phyloP scores from a whole-genome alignment of 2,329 filamentous ascomycete species.

The Hymenoscyphus infarciens region DNA sequence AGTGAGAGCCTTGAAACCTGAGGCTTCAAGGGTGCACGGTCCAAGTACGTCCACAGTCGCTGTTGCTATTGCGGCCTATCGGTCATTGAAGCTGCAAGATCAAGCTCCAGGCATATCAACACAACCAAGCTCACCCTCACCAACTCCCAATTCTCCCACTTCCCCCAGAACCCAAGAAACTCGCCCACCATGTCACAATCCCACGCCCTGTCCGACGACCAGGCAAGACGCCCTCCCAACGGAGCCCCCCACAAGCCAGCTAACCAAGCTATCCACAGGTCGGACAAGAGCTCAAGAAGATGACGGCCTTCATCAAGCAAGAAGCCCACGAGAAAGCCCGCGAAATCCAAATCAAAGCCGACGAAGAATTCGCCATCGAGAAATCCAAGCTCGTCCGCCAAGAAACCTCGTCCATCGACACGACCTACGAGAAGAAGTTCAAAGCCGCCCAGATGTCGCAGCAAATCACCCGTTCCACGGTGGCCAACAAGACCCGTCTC shows the following conservation, averaged over 20 bases:
- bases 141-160: conserved; percentile 14
- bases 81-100: conserved; percentile 3
- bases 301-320: conserved; percentile 99
- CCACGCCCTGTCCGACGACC: conserved; percentile 95
- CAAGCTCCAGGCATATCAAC: conserved; percentile 1
- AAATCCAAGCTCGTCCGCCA: conserved; percentile 98
- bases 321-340: conserved; percentile 95
- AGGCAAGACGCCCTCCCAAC: conserved; percentile 53
- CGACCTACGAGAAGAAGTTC: conserved; percentile 96
- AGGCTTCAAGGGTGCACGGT: background rate
- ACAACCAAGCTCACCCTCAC: conserved; percentile 2
- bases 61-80: background rate
- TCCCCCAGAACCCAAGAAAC: conserved; percentile 18
- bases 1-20: background rate
- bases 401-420: conserved; percentile 90
- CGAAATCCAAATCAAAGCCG: conserved; percentile 97
- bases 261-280: conserved; percentile 55
- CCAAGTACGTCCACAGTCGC: background rate
- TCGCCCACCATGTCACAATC: conserved; percentile 77
- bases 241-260: conserved; percentile 11
- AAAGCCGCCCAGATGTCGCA: conserved; percentile 98
- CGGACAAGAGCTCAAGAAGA: conserved; percentile 97
- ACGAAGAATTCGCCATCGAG: conserved; percentile 98
- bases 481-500: conserved; percentile 93
- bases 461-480: conserved; percentile 95